phyloP scores from a whole-genome alignment of 768 basidiomycete species.

The Phylloporus rhodoxanthus region DNA sequence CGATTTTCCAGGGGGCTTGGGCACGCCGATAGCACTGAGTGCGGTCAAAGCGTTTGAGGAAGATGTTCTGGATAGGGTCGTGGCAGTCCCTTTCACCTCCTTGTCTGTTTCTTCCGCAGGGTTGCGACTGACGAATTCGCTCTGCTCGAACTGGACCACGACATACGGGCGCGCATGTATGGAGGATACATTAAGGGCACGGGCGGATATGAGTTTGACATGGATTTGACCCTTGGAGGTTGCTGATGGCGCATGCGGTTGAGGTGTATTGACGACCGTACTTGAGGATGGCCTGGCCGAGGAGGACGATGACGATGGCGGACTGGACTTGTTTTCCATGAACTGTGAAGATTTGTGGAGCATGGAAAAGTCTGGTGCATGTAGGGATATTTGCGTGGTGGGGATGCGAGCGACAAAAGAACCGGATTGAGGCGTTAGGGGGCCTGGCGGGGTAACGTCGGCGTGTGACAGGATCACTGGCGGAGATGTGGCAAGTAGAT shows the following conservation, averaged over 20 bases:
- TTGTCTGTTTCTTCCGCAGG: conserved; percentile 81
- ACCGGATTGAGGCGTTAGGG: conserved; percentile 43
- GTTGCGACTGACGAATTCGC: conserved; percentile 93
- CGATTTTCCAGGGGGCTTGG: conserved; percentile 38
- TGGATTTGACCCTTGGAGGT: conserved; percentile 73
- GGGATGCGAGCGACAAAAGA: conserved; percentile 46
- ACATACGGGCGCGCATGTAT: conserved; percentile 75
- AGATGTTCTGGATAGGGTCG: conserved; percentile 47
- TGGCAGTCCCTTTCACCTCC: conserved; percentile 80
- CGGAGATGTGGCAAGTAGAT: conserved; percentile 21
- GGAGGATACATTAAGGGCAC: conserved; percentile 70
- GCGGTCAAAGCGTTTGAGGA: conserved; percentile 63
- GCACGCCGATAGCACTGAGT: conserved; percentile 55
- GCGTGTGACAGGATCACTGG: conserved; percentile 21
- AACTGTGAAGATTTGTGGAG: conserved; percentile 41
- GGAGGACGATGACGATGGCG: conserved; percentile 40
- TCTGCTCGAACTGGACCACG: conserved; percentile 97
- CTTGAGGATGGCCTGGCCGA: conserved; percentile 32
- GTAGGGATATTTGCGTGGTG: conserved; percentile 66
- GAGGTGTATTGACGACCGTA: conserved; percentile 9
- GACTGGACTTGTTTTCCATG: conserved; percentile 34
- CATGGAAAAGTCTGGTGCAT: conserved; percentile 84
- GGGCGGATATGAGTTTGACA: conserved; percentile 92
- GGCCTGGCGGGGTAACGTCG: conserved; percentile 39
- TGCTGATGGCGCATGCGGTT: conserved; percentile 29